Evolutionary conservation across 805 yeast species (phyloP).

Genomic region (Suhomyces kilbournensis): DNA sequence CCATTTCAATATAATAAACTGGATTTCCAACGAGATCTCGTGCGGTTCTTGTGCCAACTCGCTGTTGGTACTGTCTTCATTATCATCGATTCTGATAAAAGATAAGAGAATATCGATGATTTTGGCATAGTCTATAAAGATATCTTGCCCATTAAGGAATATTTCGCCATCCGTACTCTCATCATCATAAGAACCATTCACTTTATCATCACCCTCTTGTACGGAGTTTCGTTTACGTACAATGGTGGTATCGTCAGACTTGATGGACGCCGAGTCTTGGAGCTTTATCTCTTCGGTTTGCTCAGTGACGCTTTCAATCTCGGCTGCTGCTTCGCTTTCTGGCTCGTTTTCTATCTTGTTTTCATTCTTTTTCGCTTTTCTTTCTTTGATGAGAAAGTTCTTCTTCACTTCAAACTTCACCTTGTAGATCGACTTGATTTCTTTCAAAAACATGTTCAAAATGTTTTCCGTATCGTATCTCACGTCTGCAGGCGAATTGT

Average conservation of each 20-base stretch:
- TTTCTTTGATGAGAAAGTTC: slow-evolving; percentile 18
- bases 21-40: slow-evolving; percentile 55
- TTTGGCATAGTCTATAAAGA: slow-evolving; percentile 73
- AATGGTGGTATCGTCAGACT: slow-evolving; percentile 25
- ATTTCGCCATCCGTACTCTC: slow-evolving; percentile 19
- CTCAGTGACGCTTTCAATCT: background rate
- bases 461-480: slow-evolving; percentile 80
- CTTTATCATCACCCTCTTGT: background rate
- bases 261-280: slow-evolving; percentile 20
- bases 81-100: slow-evolving; percentile 60
- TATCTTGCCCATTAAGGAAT: slow-evolving; percentile 59
- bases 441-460: slow-evolving; percentile 71
- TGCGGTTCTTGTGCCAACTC: slow-evolving; percentile 32
- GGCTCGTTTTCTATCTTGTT: background rate
- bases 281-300: background rate
- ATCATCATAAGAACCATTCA: background rate
- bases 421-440: slow-evolving; percentile 72
- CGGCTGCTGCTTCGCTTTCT: background rate
- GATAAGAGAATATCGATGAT: slow-evolving; percentile 80
- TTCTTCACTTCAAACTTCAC: slow-evolving; percentile 53
- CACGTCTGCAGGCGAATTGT: slow-evolving; percentile 83
- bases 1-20: slow-evolving; percentile 80
- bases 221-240: slow-evolving; percentile 11
- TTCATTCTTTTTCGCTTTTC: slow-evolving; percentile 4
- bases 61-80: slow-evolving; percentile 15